Evolutionary conservation across 2,329 filamentous ascomycete genomes (phyloP), one percentile per base, ranked within the genome.

Genomic region (Dactylonectria estremocensis): DNA sequence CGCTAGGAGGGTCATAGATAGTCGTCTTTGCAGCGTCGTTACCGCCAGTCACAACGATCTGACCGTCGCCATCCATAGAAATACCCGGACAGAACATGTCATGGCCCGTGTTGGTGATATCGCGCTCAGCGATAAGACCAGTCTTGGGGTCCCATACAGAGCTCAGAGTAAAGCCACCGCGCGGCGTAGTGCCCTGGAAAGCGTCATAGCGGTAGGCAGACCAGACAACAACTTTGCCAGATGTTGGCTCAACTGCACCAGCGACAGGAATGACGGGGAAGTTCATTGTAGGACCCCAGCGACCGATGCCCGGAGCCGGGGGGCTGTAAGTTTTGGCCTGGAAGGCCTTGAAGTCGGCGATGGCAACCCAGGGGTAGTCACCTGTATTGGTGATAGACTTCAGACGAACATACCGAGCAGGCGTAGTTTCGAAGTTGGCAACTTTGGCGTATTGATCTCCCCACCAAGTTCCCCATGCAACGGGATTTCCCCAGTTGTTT

Each of bases 31-130:
- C 74, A 7, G 84, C 83, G 61, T 84, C 81, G 22, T 83, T 83
- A 1, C 89, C 89, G 6, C 89, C 88, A 0, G 84, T 86, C 7
- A 91, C 83, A 2, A 90, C 73, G 7, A 88, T 81, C 9, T 82
- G 79, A 0, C 87, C 88, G 7, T 83, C 77, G 16, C 81, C 81
- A 63, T 86, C 84, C 13, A 85, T 76, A 1, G 83, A 85, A 18
- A 89, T 86, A 2, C 87, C 88, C 0, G 88, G 87, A 71, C 87
- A 89, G 69, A 88, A 88, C 86, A 88, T 88, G 71, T 88, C 86
- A 69, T 88, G 85, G 4, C 81, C 70, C 0, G 84, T 88, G 65
- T 85, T 75, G 49, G 78, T 75, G 7, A 83, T 37, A 20, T 64
- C 59, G 16, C 62, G 69, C 13, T 69, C 43, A 1, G 62, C 40